These are phyloP conservation scores for Rhizopogon sp. DNA, from an alignment of 768 basidiomycete genomes.

Conservation along the genomic window DNA sequence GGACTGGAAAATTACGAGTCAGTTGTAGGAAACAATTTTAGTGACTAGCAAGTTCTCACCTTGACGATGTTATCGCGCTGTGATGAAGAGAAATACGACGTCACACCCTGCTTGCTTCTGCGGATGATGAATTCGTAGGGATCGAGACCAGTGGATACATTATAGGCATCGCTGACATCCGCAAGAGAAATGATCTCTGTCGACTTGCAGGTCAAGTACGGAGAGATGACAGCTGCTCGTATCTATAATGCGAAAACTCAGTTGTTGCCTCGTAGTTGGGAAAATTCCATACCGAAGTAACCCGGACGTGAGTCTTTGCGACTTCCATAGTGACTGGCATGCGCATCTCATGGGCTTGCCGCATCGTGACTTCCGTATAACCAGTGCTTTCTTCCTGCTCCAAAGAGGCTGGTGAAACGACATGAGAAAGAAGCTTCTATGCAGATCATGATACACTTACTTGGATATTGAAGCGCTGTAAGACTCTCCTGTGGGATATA, in stretches of 20 bases:
- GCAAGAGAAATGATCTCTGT: constrained; percentile 76
- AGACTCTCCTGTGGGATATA: constrained; percentile 47
- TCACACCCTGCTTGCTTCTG: constrained; percentile 62
- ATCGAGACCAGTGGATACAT: constrained; percentile 72
- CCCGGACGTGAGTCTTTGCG: constrained; percentile 64
- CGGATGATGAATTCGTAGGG: constrained; percentile 80
- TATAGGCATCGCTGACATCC: constrained; percentile 86
- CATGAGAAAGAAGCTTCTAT: not conserved
- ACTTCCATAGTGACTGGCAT: constrained; percentile 69
- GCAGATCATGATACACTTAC: constrained; percentile 33
- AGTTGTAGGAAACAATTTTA: not conserved
- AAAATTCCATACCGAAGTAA: constrained; percentile 59
- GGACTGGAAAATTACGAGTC: constrained; percentile 35
- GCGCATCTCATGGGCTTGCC: constrained; percentile 57
- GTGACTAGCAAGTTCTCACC: constrained; percentile 31
- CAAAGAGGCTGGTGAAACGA: constrained; percentile 41
- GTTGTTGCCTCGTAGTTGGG: not conserved
- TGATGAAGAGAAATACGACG: constrained; percentile 71
- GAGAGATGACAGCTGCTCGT: constrained; percentile 68
- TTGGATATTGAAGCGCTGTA: constrained; percentile 45
- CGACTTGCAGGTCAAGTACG: constrained; percentile 64
- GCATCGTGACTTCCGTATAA: constrained; percentile 65
- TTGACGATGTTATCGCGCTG: constrained; percentile 70
- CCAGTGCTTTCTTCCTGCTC: constrained; percentile 53
- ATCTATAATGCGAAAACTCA: constrained; percentile 34